phyloP scores from a whole-genome alignment of 371 early-diverging fungal genomes.

The Mortierella sp. region DNA sequence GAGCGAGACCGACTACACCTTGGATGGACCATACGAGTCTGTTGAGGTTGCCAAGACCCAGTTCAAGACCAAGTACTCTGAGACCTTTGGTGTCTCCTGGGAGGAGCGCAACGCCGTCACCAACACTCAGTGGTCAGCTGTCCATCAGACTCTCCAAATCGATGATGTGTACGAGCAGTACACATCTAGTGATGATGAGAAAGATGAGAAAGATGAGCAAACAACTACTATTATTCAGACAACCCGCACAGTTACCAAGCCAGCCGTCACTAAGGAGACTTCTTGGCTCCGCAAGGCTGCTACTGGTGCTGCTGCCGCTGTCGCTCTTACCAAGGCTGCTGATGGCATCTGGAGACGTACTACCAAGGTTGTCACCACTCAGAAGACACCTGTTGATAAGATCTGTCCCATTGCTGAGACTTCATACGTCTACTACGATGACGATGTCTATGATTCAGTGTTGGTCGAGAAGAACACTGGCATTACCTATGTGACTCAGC shows the following conservation, averaged over 20 bases:
- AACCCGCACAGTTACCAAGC: constrained; percentile 8
- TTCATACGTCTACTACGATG: constrained; percentile 26
- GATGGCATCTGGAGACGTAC: constrained; percentile 7
- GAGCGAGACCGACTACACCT: constrained; percentile 20
- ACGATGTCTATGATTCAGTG: constrained; percentile 26
- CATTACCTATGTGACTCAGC: constrained; percentile 23
- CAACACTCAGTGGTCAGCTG: constrained; percentile 33
- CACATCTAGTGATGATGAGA: background rate
- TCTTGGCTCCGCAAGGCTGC: constrained; percentile 39
- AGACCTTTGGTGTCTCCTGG: constrained; percentile 39
- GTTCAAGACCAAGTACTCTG: constrained; percentile 24
- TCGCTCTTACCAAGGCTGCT: background rate
- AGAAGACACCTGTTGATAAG: constrained; percentile 34
- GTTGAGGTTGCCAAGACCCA: constrained; percentile 33
- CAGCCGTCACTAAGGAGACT: constrained; percentile 29
- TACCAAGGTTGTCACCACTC: constrained; percentile 18
- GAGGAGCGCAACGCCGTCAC: constrained; percentile 20
- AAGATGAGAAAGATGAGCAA: background rate
- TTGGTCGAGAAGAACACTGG: constrained; percentile 23
- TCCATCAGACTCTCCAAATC: constrained; percentile 2
- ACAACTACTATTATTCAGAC: constrained; percentile 2
- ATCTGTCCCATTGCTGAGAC: constrained; percentile 33
- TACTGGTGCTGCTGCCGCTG: constrained; percentile 18
- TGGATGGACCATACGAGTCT: constrained; percentile 41
- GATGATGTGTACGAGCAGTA: background rate